A percentile compares a stretch with the other conserved stretches of the same genome.
These are phyloP conservation scores for Letharia columbiana DNA, from an alignment of 495 filamentous ascomycete genomes.

Conservation along the genomic window DNA sequence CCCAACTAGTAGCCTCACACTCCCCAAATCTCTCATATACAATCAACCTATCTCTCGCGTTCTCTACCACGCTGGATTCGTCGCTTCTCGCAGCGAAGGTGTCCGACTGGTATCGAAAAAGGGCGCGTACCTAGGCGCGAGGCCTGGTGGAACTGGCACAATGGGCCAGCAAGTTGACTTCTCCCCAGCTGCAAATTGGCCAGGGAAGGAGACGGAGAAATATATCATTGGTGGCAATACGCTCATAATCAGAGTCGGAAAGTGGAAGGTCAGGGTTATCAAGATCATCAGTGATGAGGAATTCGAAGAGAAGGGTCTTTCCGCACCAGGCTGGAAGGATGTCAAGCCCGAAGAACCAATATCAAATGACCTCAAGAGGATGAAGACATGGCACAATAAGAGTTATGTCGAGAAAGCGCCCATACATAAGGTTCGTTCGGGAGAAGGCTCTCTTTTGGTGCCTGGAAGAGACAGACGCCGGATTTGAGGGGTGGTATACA, in stretches of 20 bases:
- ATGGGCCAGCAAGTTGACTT: slow-evolving; percentile 57
- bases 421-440: neutral
- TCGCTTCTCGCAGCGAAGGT: slow-evolving; percentile 54
- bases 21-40: slow-evolving; percentile 57
- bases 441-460: neutral
- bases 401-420: neutral
- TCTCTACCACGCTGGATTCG: slow-evolving; percentile 60
- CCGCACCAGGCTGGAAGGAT: slow-evolving; percentile 38
- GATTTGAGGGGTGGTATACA: neutral
- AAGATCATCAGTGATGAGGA: slow-evolving; percentile 64
- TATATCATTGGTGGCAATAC: slow-evolving; percentile 56
- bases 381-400: slow-evolving; percentile 7
- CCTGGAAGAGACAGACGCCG: neutral
- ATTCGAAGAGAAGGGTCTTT: slow-evolving; percentile 40
- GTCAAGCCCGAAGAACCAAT: slow-evolving; percentile 15
- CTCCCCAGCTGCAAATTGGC: slow-evolving; percentile 52
- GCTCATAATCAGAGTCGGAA: slow-evolving; percentile 65
- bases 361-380: neutral
- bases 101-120: slow-evolving; percentile 50
- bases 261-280: slow-evolving; percentile 70
- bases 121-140: slow-evolving; percentile 58
- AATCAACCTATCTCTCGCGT: slow-evolving; percentile 54
- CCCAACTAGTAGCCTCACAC: slow-evolving; percentile 44
- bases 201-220: slow-evolving; percentile 45
- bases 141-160: slow-evolving; percentile 41